Base-by-base conservation (phyloP, 2,329 filamentous ascomycete genomes). In the Aspergillus ochraceus region DNA sequence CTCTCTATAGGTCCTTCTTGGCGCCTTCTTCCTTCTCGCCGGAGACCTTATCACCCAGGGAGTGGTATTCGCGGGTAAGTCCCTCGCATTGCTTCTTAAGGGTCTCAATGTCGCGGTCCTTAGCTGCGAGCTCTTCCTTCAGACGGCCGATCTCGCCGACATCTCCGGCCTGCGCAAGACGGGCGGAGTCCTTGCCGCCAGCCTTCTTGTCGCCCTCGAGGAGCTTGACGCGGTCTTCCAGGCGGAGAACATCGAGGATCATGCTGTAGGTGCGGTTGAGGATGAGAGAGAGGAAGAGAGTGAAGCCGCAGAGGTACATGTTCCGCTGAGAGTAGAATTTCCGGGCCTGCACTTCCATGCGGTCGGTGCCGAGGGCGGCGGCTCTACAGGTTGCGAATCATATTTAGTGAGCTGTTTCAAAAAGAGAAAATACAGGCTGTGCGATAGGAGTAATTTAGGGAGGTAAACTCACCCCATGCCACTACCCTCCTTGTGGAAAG, bases 241-340 rank as follows among this genome's bases (percentile, higher is more conserved):
- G 89, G 64, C 91, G 87, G 73, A 97, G 90, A 54, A 90, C 87
- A 70, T 97, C 93, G 66, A 97, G 86, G 73, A 97, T 97, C 91
- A 98, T 94, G 73, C 89, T 90, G 83, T 98, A 99, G 74, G 95
- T 99, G 74, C 95, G 94, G 88, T 99, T 98, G 76, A 81, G 91
- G 79, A 99, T 99, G 66, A 99, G 85, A 56, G 94, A 98, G 63
- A 99, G 89, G 87, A 99, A 98, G 65, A 99, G 89, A 5, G 95
- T 99, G 84, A 99, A 99, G 70, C 95, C 95, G 79, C 95, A 98
- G 63, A 99, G 92, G 82, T 99, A 99, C 95, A 99, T 99, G 88
- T 99, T 99, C 79, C 95, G 93, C 83, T 99, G 94, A 63, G 93
- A 97, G 86, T 99, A 99, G 85, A 99, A 99, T 82, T 99, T 99